A percentile compares a stretch with the other conserved stretches of the same genome.
phyloP scores from a whole-genome alignment of 2,329 filamentous ascomycete genomes.

The Scedosporium boydii region DNA sequence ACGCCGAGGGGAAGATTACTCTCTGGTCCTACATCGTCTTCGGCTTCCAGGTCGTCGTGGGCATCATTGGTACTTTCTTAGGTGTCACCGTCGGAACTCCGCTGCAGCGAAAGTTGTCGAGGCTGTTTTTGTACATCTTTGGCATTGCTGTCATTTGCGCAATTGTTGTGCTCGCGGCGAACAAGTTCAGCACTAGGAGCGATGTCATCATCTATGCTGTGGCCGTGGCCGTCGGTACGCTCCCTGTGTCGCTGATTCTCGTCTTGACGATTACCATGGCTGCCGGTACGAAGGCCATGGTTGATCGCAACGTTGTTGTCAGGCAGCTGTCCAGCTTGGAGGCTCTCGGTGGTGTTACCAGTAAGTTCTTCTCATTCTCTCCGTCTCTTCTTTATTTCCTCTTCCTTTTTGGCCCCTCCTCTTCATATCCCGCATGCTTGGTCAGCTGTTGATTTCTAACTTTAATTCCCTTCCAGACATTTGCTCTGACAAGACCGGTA shows the following conservation, averaged over 20 bases:
- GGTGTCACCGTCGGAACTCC: constrained; percentile 62
- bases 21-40: constrained; percentile 40
- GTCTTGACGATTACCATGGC: constrained; percentile 53
- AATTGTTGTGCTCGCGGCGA: constrained; percentile 58
- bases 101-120: constrained; percentile 59
- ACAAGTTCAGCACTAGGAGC: constrained; percentile 40
- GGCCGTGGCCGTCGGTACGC: constrained; percentile 37
- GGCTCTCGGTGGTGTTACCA: constrained; percentile 52
- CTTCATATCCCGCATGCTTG: background rate
- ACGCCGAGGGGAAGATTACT: constrained; percentile 38
- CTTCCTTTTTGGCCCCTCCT: background rate
- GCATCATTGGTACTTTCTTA: constrained; percentile 53
- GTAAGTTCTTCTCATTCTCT: constrained; percentile 19
- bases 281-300: constrained; percentile 43
- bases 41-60: constrained; percentile 38
- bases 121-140: constrained; percentile 59
- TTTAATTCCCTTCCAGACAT: constrained; percentile 22
- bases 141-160: constrained; percentile 57
- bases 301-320: constrained; percentile 42
- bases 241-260: constrained; percentile 35
- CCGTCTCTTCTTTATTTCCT: background rate
- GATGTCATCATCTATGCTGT: constrained; percentile 51
- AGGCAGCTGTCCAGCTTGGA: constrained; percentile 42
- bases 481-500: constrained; percentile 49
- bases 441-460: background rate